Conservation (phyloP, 805 yeast species). For the Metschnikowia proteae region DNA sequence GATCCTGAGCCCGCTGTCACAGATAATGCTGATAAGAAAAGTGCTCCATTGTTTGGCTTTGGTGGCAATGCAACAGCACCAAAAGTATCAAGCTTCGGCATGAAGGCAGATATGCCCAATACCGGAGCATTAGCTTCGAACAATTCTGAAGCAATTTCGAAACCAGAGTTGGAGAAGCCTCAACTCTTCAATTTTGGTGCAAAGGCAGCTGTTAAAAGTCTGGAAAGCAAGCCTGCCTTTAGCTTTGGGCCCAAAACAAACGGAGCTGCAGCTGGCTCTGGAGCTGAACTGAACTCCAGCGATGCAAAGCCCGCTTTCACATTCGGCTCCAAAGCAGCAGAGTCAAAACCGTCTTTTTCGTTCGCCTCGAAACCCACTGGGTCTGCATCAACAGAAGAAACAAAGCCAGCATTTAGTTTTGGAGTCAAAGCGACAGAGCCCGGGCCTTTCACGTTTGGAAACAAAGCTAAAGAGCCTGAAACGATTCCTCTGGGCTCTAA, state of each 20-base stretch:
- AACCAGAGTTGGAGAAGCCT: neutral
- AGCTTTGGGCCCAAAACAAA: neutral
- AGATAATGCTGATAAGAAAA: neutral
- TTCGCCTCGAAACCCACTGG: neutral
- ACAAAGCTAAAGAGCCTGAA: neutral
- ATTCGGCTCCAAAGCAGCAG: constrained; percentile 10
- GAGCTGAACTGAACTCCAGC: neutral
- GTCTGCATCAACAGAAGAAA: neutral
- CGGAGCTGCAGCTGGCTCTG: neutral
- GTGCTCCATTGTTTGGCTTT: neutral
- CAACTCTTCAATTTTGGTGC: neutral
- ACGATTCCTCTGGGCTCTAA: neutral
- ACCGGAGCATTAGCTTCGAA: neutral
- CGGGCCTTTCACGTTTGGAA: constrained; percentile 6
- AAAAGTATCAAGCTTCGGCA: neutral
- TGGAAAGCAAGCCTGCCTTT: neutral
- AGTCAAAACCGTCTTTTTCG: neutral
- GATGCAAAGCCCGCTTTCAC: constrained; percentile 6
- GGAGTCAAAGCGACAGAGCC: neutral
- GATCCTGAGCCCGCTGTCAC: neutral
- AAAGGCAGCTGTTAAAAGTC: neutral
- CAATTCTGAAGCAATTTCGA: neutral
- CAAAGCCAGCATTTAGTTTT: constrained; percentile 3
- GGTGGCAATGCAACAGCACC: neutral
- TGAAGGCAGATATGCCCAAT: neutral